Evolutionary conservation across 768 basidiomycete species (phyloP).

Genomic region (Termitomyces sp.): DNA sequence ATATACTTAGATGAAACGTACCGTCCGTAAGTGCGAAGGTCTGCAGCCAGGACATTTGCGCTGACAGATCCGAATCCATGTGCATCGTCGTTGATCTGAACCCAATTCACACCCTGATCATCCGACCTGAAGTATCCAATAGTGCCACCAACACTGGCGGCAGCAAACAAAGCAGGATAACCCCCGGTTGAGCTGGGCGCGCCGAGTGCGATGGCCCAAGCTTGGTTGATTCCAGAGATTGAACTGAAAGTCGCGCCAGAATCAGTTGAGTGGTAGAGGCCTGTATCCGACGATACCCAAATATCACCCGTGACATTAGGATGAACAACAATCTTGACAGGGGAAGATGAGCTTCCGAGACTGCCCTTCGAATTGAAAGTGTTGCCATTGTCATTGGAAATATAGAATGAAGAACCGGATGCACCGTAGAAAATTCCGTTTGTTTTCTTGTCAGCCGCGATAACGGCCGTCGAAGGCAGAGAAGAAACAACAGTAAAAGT

Average conservation of each 20-base stretch:
- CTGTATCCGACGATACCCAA: conserved; percentile 58
- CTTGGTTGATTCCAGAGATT: conserved; percentile 40
- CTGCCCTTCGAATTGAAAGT: conserved; percentile 40
- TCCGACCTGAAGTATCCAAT: conserved; percentile 57
- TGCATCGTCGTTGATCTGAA: conserved; percentile 50
- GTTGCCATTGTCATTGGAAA: conserved; percentile 53
- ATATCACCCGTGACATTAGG: conserved; percentile 52
- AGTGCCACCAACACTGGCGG: conserved; percentile 43
- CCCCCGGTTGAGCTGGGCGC: conserved; percentile 42
- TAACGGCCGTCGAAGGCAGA: conserved; percentile 47
- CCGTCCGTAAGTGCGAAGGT: conserved; percentile 52
- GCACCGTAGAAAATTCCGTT: conserved; percentile 58
- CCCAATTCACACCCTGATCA: conserved; percentile 51
- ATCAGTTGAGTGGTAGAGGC: conserved; percentile 54
- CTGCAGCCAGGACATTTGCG: conserved; percentile 44
- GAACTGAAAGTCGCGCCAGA: conserved; percentile 44
- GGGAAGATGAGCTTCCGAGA: conserved; percentile 43
- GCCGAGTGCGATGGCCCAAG: conserved; percentile 56
- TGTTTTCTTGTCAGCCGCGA: conserved; percentile 60
- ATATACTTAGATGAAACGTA: conserved; percentile 12
- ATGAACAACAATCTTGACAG: conserved; percentile 50
- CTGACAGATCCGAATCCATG: conserved; percentile 53
- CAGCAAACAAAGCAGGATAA: conserved; percentile 52
- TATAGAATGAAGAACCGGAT: conserved; percentile 48
- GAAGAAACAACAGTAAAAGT: conserved; percentile 45